Evolutionary conservation across 2,329 filamentous ascomycete genomes (phyloP).

Genomic region (Triangularia verruculosa): DNA sequence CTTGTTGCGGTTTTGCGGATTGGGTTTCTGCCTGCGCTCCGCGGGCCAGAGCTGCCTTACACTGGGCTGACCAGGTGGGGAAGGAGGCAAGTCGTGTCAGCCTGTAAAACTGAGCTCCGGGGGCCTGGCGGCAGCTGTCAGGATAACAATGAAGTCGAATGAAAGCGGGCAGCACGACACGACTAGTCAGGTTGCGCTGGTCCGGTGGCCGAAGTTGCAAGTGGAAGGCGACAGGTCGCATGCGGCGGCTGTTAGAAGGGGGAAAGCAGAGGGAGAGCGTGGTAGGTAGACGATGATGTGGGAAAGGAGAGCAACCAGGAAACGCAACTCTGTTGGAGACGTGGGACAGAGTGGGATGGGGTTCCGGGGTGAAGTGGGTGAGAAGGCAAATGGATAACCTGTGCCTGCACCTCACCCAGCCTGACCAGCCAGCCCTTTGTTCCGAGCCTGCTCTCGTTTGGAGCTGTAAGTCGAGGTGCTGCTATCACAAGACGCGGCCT

Average conservation of each 20-base stretch:
- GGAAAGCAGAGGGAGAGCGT: neutral
- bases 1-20: conserved; percentile 13
- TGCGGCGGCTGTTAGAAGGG: neutral
- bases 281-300: conserved; percentile 3
- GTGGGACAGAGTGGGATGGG: neutral
- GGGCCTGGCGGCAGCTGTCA: conserved; percentile 9
- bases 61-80: conserved; percentile 18
- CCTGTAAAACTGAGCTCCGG: conserved; percentile 14
- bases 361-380: neutral
- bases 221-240: neutral
- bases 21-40: conserved; percentile 22
- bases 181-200: neutral
- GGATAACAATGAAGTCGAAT: conserved; percentile 4
- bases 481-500: conserved; percentile 2
- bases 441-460: neutral
- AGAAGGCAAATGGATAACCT: neutral
- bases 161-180: conserved; percentile 3
- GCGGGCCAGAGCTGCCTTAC: conserved; percentile 20
- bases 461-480: neutral
- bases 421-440: conserved; percentile 1
- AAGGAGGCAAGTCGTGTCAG: conserved; percentile 21
- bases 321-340: neutral
- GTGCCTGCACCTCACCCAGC: neutral
- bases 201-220: neutral
- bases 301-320: neutral